These are phyloP conservation scores for Stemphylium vesicarium DNA, from an alignment of 2,329 filamentous ascomycete genomes.

Conservation along the genomic window DNA sequence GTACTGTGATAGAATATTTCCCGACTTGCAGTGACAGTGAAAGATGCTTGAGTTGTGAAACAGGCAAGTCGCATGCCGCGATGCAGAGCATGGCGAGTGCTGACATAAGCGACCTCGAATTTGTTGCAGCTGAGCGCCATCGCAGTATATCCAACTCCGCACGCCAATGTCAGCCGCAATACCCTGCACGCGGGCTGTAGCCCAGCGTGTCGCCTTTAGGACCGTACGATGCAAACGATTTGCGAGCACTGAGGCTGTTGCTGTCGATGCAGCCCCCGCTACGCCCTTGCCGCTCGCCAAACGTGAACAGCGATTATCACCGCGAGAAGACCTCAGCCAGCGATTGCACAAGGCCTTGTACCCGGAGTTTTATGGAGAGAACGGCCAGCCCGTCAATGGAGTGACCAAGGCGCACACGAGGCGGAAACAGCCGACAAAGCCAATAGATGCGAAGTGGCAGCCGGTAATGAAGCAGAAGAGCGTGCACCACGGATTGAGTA, in stretches of 20 bases:
- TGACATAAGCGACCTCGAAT: conserved; percentile 37
- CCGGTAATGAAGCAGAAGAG: conserved; percentile 17
- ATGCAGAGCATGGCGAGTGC: conserved; percentile 6
- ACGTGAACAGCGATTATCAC: conserved; percentile 9
- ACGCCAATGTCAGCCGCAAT: conserved; percentile 63
- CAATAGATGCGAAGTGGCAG: conserved; percentile 18
- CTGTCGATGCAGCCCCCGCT: conserved; percentile 11
- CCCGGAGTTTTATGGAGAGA: conserved; percentile 12
- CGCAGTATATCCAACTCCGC: conserved; percentile 18
- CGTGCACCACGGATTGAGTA: conserved; percentile 22
- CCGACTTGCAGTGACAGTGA: not conserved
- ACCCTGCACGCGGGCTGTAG: conserved; percentile 64
- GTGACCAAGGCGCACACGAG: not conserved
- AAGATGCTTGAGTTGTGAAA: not conserved
- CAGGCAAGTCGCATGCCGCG: not conserved
- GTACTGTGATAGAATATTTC: not conserved
- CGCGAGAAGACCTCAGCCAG: conserved; percentile 18
- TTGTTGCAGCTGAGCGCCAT: conserved; percentile 22
- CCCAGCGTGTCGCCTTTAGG: conserved; percentile 26
- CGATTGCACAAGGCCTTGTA: conserved; percentile 31
- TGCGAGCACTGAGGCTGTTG: conserved; percentile 27
- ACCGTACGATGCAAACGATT: conserved; percentile 26
- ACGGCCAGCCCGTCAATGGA: conserved; percentile 1
- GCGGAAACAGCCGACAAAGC: conserved; percentile 13
- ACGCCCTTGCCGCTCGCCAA: conserved; percentile 5